Evolutionary conservation across 257 asterid species (phyloP).

Genomic region (Parsonsia alboflavescens): DNA sequence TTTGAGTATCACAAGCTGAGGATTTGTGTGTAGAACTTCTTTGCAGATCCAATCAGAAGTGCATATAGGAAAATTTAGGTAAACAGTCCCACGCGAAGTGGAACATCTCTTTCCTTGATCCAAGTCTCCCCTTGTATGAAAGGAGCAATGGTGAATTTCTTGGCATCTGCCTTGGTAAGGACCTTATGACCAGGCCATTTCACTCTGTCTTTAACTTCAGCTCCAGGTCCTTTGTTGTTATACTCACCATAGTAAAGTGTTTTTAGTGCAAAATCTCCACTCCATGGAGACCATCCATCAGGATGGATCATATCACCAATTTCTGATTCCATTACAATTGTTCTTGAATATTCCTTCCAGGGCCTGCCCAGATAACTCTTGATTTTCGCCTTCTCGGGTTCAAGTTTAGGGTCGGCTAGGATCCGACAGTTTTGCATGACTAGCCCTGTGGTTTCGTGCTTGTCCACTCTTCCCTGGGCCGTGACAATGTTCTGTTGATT

Average conservation of each 20-base stretch:
- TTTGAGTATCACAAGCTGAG: constrained; percentile 2
- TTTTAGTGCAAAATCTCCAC: constrained; percentile 46
- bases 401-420: constrained; percentile 42
- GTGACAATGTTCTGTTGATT: constrained; percentile 59
- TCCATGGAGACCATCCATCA: constrained; percentile 63
- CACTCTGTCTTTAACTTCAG: constrained; percentile 39
- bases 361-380: constrained; percentile 79
- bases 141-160: constrained; percentile 46
- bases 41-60: background rate
- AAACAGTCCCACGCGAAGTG: constrained; percentile 56
- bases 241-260: constrained; percentile 64
- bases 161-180: constrained; percentile 47
- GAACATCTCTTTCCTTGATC: constrained; percentile 28
- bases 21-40: background rate
- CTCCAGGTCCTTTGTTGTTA: constrained; percentile 58
- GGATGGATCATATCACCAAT: constrained; percentile 59
- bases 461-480: constrained; percentile 63
- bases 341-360: constrained; percentile 63
- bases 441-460: constrained; percentile 59
- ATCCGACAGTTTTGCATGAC: constrained; percentile 62
- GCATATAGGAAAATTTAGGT: constrained; percentile 13
- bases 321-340: constrained; percentile 66
- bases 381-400: constrained; percentile 45
- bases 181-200: constrained; percentile 56
- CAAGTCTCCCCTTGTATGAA: constrained; percentile 66